A percentile compares a stretch with the other conserved stretches of the same genome.
Conservation (phyloP, 1,284 basidiomycete species). For the Caloboletus firmus region DNA sequence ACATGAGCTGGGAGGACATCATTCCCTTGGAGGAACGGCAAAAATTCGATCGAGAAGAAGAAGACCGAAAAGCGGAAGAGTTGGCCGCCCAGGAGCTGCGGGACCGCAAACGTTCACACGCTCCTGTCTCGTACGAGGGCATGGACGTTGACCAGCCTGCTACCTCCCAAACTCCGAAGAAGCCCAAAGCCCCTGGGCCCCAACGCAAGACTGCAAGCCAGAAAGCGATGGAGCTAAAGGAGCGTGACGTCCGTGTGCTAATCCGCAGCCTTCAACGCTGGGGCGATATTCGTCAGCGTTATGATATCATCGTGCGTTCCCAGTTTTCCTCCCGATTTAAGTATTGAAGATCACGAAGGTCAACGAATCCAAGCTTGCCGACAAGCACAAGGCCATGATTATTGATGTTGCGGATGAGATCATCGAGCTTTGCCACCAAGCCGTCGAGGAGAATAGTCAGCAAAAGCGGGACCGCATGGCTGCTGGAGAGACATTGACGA, state of each 20-base stretch:
- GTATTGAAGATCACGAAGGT: conserved; percentile 51
- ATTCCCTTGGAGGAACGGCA: conserved; percentile 93
- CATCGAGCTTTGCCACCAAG: conserved; percentile 80
- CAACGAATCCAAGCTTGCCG: conserved; percentile 86
- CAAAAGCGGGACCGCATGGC: conserved; percentile 75
- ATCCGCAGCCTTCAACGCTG: conserved; percentile 95
- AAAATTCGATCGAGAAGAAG: conserved; percentile 83
- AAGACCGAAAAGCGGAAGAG: conserved; percentile 69
- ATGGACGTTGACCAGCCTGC: conserved; percentile 82
- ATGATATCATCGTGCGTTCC: conserved; percentile 82
- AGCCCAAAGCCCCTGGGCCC: conserved; percentile 67
- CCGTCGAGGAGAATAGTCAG: conserved; percentile 82
- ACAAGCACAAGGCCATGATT: conserved; percentile 94
- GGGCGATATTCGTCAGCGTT: conserved; percentile 95
- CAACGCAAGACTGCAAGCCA: conserved; percentile 83
- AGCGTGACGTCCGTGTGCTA: conserved; percentile 94
- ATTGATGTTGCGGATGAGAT: conserved; percentile 92
- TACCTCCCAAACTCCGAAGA: conserved; percentile 63
- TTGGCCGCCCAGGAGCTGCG: conserved; percentile 62
- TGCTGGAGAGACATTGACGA: conserved; percentile 82
- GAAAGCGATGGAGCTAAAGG: conserved; percentile 94
- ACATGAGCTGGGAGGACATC: conserved; percentile 99
- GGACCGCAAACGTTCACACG: conserved; percentile 82
- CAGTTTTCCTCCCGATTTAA: conserved; percentile 8
- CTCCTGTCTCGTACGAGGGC: conserved; percentile 86